Percentiles rank a stretch among this genome's conserved stretches.
These are phyloP conservation scores for Canariomyces notabilis DNA, from an alignment of 2,329 filamentous ascomycete species.

Conservation along the genomic window DNA sequence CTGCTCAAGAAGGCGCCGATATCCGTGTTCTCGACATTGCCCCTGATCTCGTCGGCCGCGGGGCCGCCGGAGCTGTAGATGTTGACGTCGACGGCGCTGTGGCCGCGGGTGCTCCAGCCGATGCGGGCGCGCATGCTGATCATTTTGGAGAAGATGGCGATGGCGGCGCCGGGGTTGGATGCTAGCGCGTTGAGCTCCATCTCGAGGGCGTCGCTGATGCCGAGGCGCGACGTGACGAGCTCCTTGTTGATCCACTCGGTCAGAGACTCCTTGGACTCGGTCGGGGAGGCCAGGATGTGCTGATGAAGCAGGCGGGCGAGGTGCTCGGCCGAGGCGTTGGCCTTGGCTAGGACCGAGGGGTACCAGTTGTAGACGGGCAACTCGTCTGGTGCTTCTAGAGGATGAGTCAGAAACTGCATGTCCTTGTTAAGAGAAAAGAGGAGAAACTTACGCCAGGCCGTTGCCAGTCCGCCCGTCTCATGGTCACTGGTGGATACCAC, in stretches of 20 bases:
- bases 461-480: constrained; percentile 85
- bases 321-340: constrained; percentile 72
- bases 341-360: constrained; percentile 68
- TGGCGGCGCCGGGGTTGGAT: constrained; percentile 48
- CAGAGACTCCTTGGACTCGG: constrained; percentile 33
- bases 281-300: constrained; percentile 44
- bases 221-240: constrained; percentile 66
- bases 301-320: constrained; percentile 58
- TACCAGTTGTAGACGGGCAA: constrained; percentile 68
- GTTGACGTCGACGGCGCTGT: constrained; percentile 92
- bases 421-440: constrained; percentile 29
- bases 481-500: constrained; percentile 92
- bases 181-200: constrained; percentile 66
- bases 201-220: constrained; percentile 67
- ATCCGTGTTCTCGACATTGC: constrained; percentile 94
- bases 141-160: constrained; percentile 70
- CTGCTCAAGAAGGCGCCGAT: constrained; percentile 74
- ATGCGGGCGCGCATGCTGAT: constrained; percentile 82
- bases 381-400: constrained; percentile 45
- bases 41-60: constrained; percentile 59
- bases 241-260: constrained; percentile 62
- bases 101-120: constrained; percentile 92
- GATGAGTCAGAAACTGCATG: constrained; percentile 38
- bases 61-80: constrained; percentile 77
- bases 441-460: constrained; percentile 62